These are phyloP conservation scores for Rosellinia necatrix DNA, from an alignment of 2,329 filamentous ascomycete genomes.

Conservation along the genomic window DNA sequence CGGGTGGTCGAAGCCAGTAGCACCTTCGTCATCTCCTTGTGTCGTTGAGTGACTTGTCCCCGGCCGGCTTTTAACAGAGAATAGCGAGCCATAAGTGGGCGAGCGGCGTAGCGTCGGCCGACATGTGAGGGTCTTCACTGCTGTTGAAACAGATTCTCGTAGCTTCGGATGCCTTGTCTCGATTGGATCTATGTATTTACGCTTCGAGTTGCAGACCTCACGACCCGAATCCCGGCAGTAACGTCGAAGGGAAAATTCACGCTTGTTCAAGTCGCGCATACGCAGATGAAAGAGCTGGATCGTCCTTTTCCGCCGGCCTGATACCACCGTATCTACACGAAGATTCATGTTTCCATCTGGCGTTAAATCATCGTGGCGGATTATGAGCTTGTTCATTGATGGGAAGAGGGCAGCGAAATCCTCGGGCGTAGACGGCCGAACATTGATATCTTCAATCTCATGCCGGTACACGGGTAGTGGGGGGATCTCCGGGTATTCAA, in stretches of 20 bases:
- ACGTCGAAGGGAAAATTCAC: conserved; percentile 87
- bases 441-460: conserved; percentile 66
- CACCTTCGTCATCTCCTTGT: conserved; percentile 41
- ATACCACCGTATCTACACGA: conserved; percentile 78
- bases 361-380: conserved; percentile 89
- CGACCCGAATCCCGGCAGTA: conserved; percentile 93
- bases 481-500: conserved; percentile 50
- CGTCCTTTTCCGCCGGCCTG: conserved; percentile 68
- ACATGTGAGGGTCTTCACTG: conserved; percentile 51
- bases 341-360: conserved; percentile 96
- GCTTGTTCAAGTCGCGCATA: conserved; percentile 86
- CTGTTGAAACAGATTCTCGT: conserved; percentile 54
- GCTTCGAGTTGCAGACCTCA: conserved; percentile 85
- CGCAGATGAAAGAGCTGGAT: conserved; percentile 86
- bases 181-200: conserved; percentile 66
- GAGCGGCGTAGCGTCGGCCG: conserved; percentile 45
- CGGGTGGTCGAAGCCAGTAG: conserved; percentile 35
- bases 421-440: conserved; percentile 76
- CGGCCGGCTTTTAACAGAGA: conserved; percentile 41
- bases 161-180: conserved; percentile 45
- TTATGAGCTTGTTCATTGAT: conserved; percentile 76
- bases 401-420: conserved; percentile 88
- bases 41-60: conserved; percentile 43
- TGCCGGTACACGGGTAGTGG: conserved; percentile 63
- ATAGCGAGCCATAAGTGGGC: conserved; percentile 42